Base-by-base conservation (phyloP, 1,139 yeast genomes). In the Saccharomyces hybrid region DNA sequence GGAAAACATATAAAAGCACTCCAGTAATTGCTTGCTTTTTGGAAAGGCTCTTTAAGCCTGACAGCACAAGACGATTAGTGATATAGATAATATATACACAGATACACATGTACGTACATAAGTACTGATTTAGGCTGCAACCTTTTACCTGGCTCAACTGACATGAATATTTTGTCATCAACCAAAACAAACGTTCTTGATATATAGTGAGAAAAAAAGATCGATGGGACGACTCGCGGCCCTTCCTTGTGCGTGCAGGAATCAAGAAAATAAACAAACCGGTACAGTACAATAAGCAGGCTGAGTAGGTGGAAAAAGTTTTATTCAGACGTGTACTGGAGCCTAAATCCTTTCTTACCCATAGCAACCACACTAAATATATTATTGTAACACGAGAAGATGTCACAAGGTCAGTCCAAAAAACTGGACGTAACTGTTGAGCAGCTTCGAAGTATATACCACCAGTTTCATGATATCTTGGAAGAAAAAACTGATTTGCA, bases 391-490 rank as follows among this genome's bases (percentile, higher is more conserved):
- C 44, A 8, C 26, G 25, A 14, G 4, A 46, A 9, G 8, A 27
- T 46, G 48, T 46, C 48, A 16, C 48, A 46, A 25, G 29, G 44
- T 5, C 44, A 38, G 25, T 38, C 44, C 25, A 38, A 38, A 38
- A 60, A 55, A 51, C 47, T 65, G n/a, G 64, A 63, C 52, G 61
- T 66, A 9, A 59, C 61, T 4, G 62, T 60, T 16, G 64, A 60
- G 46, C 69, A 67, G 54, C 51, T 67, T 26, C 60, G 65, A 38
- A 57, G 61, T 41, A 57, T 66, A 25, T 65, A 65, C 57, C 63
- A 60, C 14, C 70, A 66, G 56, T 55, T 66, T 26, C 57, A 63
- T 47, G 64, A 60, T 14, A 50, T 57, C 11, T 50, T 67, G 16
- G 65, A 64, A 34, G 64, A 61, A 50, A 60, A 59, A 51, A 57